Conservation (phyloP, 768 basidiomycete genomes). For the Tulasnella sp. region DNA sequence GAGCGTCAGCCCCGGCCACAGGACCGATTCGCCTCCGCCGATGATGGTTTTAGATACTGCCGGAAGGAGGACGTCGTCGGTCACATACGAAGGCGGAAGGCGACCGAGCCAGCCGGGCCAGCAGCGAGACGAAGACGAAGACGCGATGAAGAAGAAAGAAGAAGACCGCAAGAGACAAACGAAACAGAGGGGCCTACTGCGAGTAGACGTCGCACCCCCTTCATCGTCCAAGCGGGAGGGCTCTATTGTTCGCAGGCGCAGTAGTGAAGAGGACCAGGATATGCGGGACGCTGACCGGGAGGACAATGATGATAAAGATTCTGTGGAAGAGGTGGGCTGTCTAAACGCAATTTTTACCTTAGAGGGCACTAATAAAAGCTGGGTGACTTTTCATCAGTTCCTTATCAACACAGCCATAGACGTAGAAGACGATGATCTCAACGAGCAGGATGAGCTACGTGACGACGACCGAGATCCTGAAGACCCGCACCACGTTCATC, state of each 20-base stretch:
- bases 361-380: not conserved
- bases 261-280: not conserved
- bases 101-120: no score
- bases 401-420: constrained; percentile 1
- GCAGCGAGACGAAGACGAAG: no score
- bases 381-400: not conserved
- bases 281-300: not conserved
- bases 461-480: not conserved
- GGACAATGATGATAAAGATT: constrained; percentile 6
- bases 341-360: not conserved
- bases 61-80: no score
- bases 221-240: no score
- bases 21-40: constrained; percentile 1
- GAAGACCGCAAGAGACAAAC: no score
- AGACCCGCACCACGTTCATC: no score
- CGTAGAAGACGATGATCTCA: not conserved
- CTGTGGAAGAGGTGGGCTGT: constrained; percentile 4
- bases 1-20: not conserved
- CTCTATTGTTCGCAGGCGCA: not conserved
- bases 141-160: no score
- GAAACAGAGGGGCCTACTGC: no score
- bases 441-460: not conserved
- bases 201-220: no score
- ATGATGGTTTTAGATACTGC: not conserved
- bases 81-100: no score